A percentile compares a stretch with the other conserved stretches of the same genome.
Conservation (phyloP, 164 flowering plant species). For the Magnolia officinalis region DNA sequence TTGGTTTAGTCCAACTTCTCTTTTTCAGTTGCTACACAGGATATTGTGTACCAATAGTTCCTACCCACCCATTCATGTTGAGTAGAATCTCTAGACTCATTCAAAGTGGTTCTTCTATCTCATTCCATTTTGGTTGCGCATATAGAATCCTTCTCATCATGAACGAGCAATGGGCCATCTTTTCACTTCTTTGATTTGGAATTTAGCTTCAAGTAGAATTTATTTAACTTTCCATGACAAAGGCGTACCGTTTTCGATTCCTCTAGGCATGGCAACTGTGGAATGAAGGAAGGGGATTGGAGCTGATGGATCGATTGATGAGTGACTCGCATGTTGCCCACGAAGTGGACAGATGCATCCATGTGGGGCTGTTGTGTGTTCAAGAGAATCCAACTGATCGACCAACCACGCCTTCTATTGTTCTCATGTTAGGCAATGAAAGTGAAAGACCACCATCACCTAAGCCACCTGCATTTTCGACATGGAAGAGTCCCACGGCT, state of each 20-base stretch:
- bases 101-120: background rate
- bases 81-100: background rate
- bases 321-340: conserved; percentile 3
- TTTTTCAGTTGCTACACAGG: no score
- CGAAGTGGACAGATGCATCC: conserved; percentile 30
- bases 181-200: no score
- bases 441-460: conserved; percentile 18
- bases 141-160: no score
- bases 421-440: conserved; percentile 25
- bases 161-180: no score
- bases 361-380: conserved; percentile 31
- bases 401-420: conserved; percentile 27
- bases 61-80: no score
- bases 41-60: no score
- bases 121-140: no score
- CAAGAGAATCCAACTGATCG: conserved; percentile 28
- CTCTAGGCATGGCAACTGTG: conserved; percentile 27
- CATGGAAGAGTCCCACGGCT: background rate
- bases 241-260: no score
- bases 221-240: no score
- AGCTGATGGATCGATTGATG: conserved; percentile 20
- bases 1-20: no score
- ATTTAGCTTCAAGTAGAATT: no score
- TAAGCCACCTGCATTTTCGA: conserved; percentile 26
- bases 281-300: conserved; percentile 22